Evolutionary conservation across 2,329 filamentous ascomycete species (phyloP).

Genomic region (Colletotrichum sp.): DNA sequence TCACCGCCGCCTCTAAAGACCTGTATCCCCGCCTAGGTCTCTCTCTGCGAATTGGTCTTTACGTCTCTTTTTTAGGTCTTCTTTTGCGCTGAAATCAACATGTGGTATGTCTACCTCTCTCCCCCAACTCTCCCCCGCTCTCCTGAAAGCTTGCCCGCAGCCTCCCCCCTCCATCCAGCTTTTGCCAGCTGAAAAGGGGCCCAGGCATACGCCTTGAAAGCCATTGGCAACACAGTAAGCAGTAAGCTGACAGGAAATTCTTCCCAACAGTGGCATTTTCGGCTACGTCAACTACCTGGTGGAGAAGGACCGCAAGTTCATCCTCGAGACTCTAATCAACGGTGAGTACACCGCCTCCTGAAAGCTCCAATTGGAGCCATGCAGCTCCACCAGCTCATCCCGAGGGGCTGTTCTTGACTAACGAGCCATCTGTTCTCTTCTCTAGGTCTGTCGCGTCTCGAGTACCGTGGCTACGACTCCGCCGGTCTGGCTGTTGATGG

Average conservation of each 20-base stretch:
- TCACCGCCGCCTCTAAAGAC: not conserved
- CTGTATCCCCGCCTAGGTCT: not conserved
- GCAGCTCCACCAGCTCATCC: constrained; percentile 3
- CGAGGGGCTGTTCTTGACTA: constrained; percentile 25
- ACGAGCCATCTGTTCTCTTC: constrained; percentile 25
- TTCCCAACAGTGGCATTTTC: constrained; percentile 78
- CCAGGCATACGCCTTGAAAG: not conserved
- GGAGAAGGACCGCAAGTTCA: constrained; percentile 97
- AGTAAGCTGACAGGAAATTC: constrained; percentile 15
- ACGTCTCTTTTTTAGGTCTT: constrained; percentile 8
- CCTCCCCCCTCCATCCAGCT: not conserved
- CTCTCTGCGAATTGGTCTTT: constrained; percentile 16
- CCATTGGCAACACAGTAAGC: constrained; percentile 22
- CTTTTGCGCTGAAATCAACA: constrained; percentile 22
- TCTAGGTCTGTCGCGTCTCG: constrained; percentile 87
- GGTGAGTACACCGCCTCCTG: constrained; percentile 61
- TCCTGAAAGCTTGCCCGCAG: constrained; percentile 9
- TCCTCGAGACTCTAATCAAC: constrained; percentile 95
- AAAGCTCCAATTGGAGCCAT: not conserved
- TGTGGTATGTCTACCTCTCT: constrained; percentile 26
- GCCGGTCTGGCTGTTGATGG: constrained; percentile 95
- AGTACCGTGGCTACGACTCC: constrained; percentile 99
- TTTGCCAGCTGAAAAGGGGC: not conserved
- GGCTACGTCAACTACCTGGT: constrained; percentile 99
- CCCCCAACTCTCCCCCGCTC: constrained; percentile 1